phyloP scores from a whole-genome alignment of 2,329 filamentous ascomycete species.

The Camillea tinctor region DNA sequence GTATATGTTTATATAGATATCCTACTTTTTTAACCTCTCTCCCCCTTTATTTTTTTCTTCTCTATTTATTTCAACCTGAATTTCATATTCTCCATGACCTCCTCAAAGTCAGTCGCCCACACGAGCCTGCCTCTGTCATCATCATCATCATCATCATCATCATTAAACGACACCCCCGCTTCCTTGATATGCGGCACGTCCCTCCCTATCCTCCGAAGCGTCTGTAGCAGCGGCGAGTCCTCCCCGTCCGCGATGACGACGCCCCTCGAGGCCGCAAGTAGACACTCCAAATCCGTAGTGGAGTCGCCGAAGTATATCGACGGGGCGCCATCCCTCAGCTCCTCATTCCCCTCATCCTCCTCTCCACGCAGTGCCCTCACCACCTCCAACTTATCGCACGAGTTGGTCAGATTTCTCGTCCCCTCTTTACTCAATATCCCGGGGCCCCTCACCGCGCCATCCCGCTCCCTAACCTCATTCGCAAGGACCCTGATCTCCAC shows the following conservation, averaged over 20 bases:
- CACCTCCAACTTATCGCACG: constrained; percentile 46
- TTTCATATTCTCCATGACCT: constrained; percentile 21
- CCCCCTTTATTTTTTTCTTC: background rate
- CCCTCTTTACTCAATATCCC: constrained; percentile 22
- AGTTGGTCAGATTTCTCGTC: constrained; percentile 37
- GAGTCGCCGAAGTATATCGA: constrained; percentile 60
- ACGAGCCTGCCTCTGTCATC: constrained; percentile 23
- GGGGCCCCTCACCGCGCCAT: constrained; percentile 43
- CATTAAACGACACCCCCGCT: constrained; percentile 11
- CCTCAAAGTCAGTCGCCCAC: constrained; percentile 33
- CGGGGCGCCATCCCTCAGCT: constrained; percentile 13
- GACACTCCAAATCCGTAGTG: constrained; percentile 54
- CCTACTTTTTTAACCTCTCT: no score
- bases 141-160: no score
- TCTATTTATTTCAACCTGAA: background rate
- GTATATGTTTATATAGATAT: no score
- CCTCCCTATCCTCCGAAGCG: constrained; percentile 32
- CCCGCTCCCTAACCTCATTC: constrained; percentile 40
- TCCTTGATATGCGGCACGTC: constrained; percentile 29
- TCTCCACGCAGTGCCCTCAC: constrained; percentile 31
- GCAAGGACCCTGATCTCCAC: constrained; percentile 37
- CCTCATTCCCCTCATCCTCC: constrained; percentile 11
- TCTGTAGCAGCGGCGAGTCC: constrained; percentile 27
- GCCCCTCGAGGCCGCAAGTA: constrained; percentile 42
- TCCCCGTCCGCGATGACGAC: constrained; percentile 45